Evolutionary conservation across 495 filamentous ascomycete species (phyloP).

Genomic region (Xylaria scruposa): DNA sequence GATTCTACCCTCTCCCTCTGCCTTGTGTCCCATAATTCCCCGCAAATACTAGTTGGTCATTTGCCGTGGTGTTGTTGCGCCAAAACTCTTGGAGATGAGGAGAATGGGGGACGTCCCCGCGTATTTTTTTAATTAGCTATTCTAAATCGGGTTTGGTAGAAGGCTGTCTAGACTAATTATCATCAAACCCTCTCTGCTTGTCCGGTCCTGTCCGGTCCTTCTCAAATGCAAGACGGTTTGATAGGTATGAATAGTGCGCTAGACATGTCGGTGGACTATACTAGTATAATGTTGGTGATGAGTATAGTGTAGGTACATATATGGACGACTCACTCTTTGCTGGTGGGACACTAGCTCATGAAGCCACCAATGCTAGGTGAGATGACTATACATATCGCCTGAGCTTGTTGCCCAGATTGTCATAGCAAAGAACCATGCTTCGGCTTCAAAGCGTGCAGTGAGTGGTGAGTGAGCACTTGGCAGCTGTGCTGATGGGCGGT

Average conservation of each 20-base stretch:
- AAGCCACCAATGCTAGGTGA: slow-evolving; percentile 12
- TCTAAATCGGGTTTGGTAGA: neutral
- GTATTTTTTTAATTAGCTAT: neutral
- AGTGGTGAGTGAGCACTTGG: neutral
- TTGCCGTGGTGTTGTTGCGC: slow-evolving; percentile 17
- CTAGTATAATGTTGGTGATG: neutral
- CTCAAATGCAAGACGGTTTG: neutral
- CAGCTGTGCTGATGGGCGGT: neutral
- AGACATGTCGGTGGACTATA: neutral
- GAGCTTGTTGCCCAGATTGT: neutral
- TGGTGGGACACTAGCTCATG: neutral
- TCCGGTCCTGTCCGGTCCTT: neutral
- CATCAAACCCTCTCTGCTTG: neutral
- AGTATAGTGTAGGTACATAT: neutral
- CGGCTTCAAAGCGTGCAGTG: neutral
- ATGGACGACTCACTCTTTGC: neutral
- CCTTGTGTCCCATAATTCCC: slow-evolving; percentile 10
- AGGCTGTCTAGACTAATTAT: neutral
- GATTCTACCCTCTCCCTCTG: neutral
- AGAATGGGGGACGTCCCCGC: neutral
- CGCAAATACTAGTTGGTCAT: slow-evolving; percentile 20
- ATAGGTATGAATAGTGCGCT: neutral
- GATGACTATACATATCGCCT: neutral
- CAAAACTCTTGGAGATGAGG: neutral
- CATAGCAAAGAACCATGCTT: no score